Evolutionary conservation across 129 eudicot genomes (phyloP).

Genomic region (Gnaphalium uliginosum): DNA sequence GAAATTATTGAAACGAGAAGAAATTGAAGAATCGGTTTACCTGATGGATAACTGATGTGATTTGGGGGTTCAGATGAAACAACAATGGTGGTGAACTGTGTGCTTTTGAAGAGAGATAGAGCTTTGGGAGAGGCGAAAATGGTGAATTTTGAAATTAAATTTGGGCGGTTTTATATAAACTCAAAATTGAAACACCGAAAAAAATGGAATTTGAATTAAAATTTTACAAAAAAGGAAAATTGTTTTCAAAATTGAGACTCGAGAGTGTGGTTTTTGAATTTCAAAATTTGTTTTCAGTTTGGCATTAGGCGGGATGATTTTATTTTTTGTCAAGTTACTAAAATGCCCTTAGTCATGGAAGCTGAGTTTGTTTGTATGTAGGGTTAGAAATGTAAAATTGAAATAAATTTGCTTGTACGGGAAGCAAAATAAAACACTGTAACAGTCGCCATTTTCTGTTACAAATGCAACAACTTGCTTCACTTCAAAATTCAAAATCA

Average conservation of each 20-base stretch:
- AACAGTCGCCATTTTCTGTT: neutral
- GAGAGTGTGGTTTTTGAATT: slow-evolving; percentile 18
- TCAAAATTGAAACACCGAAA: neutral
- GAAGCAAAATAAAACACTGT: neutral
- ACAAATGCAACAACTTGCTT: neutral
- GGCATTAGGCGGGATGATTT: slow-evolving; percentile 28
- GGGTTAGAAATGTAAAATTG: neutral
- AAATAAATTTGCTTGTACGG: neutral
- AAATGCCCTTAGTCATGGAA: neutral
- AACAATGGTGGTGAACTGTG: slow-evolving; percentile 26
- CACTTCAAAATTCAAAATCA: neutral
- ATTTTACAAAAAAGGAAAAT: neutral
- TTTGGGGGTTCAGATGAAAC: slow-evolving; percentile 18
- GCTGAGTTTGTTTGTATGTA: neutral
- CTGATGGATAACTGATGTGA: slow-evolving; percentile 26
- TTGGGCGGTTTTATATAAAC: slow-evolving; percentile 31
- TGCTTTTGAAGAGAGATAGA: slow-evolving; percentile 20
- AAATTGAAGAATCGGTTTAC: neutral
- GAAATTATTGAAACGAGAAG: neutral
- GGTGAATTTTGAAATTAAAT: slow-evolving; percentile 31
- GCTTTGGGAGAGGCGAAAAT: slow-evolving; percentile 29
- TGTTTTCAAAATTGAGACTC: slow-evolving; percentile 6
- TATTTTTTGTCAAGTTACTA: slow-evolving; percentile 9
- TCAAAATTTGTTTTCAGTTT: slow-evolving; percentile 21
- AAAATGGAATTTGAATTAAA: neutral